phyloP scores from a whole-genome alignment of 176 grass and related monocot genomes.

The Miscanthus lutarioriparius region DNA sequence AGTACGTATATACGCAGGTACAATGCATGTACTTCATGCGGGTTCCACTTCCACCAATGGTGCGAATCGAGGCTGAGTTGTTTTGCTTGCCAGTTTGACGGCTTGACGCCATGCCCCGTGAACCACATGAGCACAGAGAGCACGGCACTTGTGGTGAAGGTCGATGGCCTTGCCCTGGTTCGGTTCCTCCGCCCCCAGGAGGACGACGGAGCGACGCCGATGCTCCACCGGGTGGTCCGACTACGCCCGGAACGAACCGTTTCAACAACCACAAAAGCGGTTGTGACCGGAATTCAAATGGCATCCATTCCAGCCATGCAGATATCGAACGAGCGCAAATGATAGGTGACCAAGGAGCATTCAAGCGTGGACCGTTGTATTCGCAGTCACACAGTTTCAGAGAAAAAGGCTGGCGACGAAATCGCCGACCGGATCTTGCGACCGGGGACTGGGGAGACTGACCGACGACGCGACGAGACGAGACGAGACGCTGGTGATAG shows the following conservation, averaged over 20 bases:
- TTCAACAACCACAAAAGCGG: constrained; percentile 8
- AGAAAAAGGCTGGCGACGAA: background rate
- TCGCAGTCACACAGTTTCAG: no score
- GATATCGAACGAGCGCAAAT: background rate
- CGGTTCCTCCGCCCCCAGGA: background rate
- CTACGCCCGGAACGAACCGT: background rate
- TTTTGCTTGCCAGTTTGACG: no score
- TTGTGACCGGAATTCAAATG: background rate
- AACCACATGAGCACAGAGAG: background rate
- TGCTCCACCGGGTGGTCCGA: background rate
- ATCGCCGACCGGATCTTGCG: background rate
- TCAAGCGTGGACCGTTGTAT: no score
- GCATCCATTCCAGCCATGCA: no score
- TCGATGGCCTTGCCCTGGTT: background rate
- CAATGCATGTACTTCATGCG: no score
- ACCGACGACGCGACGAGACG: no score
- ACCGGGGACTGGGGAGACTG: no score
- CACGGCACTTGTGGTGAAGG: background rate
- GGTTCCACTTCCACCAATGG: no score
- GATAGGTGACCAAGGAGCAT: background rate
- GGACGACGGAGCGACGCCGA: background rate
- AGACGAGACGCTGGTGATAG: background rate
- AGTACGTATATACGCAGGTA: no score
- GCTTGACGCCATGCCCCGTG: background rate
- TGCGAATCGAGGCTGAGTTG: no score